Percentiles rank a stretch among this genome's conserved stretches.
Conservation (phyloP, 208 protist species). For the Trypanosoma congolense region DNA sequence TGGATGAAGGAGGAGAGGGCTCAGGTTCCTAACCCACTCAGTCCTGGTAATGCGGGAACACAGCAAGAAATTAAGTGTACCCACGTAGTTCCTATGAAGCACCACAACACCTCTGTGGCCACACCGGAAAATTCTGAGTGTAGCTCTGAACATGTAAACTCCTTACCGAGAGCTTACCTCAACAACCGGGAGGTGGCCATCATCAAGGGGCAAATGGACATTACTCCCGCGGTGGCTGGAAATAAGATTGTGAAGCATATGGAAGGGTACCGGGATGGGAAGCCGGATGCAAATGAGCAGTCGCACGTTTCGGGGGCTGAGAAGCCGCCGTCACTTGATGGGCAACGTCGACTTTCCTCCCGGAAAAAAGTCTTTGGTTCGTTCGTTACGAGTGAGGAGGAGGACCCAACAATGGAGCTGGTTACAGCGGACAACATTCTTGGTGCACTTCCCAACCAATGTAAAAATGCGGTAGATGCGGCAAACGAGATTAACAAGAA, state of each 20-base stretch:
- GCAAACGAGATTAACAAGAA: conserved; percentile 3
- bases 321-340: conserved; percentile 1
- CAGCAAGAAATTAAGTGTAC: neutral
- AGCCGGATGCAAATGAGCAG: neutral
- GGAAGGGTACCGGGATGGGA: neutral
- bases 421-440: neutral
- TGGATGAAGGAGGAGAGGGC: neutral
- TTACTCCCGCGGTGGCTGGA: neutral
- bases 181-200: neutral
- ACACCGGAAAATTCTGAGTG: neutral
- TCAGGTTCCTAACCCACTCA: neutral
- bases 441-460: neutral
- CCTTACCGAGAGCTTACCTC: neutral
- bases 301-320: neutral
- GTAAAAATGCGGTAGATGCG: neutral
- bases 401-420: neutral
- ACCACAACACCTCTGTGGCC: neutral
- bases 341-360: neutral
- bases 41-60: neutral
- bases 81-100: neutral
- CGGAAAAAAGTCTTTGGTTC: neutral
- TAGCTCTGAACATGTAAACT: neutral
- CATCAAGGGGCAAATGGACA: neutral
- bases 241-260: neutral
- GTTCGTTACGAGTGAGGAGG: neutral